Evolutionary conservation across 768 basidiomycete species (phyloP), one percentile per base, ranked within the genome.

Genomic region (Rhizopogon salebrosus): DNA sequence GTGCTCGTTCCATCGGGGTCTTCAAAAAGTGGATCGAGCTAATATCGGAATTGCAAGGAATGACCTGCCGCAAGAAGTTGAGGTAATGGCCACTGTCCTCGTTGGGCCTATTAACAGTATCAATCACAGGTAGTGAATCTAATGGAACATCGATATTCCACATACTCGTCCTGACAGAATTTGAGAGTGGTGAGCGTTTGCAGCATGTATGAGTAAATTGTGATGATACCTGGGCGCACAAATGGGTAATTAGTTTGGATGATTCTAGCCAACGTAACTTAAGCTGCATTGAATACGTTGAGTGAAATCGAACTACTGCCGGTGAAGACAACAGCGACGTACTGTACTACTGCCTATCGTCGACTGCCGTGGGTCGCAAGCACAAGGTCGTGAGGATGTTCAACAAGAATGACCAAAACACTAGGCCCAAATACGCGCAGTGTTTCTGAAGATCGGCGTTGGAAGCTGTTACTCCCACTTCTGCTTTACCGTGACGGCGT

Each of bases 61-160:
- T 66, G 53, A 62, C 64, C 53, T 77, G 70, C 14, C 76, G 64
- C 29, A 79, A 61, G 56, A 77, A 77, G 48, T 74, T 74, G 24
- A 73, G 65, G 55, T 75, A 78, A 56, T 77, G 77, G 3, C 51
- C 43, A n/a, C 52, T 46, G 22, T 60, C 62, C 1, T 38, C 56
- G 22, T 38, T 52, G 6, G 26, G 34, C 11, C 36, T 11, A 5
- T 38, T 18, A 1, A 41, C 22, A 50, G 52, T 20, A 66, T 48
- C 18, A 41, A 49, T 38, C 60, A 60, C 7, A 69, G 49, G 53
- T 69, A 70, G 42, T 69, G 65, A 14, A 66, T 51, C 48, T 67
- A 50, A 55, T 70, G 67, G 53, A 62, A 66, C 62, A 68, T 64
- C 13, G 64, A 48, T 6, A 69, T 50, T 10, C 55, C 58, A 56